Conservation (phyloP, 2,329 filamentous ascomycete genomes). For the Aspergillus ruber region DNA sequence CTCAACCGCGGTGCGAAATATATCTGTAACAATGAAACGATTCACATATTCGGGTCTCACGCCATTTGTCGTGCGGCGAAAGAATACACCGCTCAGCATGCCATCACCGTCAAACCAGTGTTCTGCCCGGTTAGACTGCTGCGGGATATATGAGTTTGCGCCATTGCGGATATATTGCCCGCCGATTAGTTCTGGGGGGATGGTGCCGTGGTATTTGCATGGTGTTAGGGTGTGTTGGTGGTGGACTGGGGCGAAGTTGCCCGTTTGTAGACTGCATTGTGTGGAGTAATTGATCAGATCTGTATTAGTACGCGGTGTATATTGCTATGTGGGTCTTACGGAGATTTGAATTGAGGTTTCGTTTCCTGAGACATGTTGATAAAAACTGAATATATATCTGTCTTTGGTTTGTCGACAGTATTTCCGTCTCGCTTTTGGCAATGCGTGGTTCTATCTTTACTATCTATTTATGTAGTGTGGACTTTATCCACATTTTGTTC, state of each 20-base stretch:
- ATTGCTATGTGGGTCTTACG: not conserved
- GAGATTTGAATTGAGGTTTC: not conserved
- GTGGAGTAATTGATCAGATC: too few relatives aligned
- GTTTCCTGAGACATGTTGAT: too few relatives aligned
- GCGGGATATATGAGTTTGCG: constrained; percentile 54
- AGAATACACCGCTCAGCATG: constrained; percentile 64
- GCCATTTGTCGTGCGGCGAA: constrained; percentile 28
- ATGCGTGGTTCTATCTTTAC: too few relatives aligned
- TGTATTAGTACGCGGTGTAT: too few relatives aligned
- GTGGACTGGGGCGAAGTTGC: constrained; percentile 64
- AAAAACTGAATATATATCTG: too few relatives aligned
- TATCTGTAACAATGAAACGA: constrained; percentile 62
- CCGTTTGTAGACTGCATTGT: constrained; percentile 50
- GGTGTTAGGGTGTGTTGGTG: constrained; percentile 50
- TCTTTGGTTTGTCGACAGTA: too few relatives aligned
- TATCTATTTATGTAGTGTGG: too few relatives aligned
- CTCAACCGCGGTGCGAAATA: constrained; percentile 47
- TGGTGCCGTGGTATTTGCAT: constrained; percentile 52
- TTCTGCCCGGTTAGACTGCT: constrained; percentile 56
- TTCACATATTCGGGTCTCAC: constrained; percentile 62
- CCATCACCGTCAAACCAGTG: constrained; percentile 74
- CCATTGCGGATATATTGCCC: constrained; percentile 69
- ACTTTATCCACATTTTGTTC: too few relatives aligned
- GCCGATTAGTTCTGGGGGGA: constrained; percentile 60
- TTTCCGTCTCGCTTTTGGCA: too few relatives aligned